Conservation (phyloP, 208 protist species). For the Novymonas esmeraldas region DNA sequence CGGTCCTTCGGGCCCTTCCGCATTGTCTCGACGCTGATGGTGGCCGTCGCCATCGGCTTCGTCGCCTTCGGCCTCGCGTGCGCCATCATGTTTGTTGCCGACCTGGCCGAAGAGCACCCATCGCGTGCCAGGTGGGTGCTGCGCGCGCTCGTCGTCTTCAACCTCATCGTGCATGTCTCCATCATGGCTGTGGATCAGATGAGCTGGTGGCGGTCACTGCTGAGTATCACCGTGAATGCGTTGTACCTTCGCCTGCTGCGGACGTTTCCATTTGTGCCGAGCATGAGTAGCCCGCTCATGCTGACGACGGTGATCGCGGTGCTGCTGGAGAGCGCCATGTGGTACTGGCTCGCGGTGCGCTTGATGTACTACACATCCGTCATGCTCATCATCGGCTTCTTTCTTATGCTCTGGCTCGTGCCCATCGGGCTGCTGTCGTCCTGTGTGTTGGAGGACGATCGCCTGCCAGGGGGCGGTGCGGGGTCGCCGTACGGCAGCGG, state of each 20-base stretch:
- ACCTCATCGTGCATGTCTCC: conserved; percentile 36
- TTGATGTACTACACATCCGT: conserved; percentile 33
- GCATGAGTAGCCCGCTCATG: conserved; percentile 32
- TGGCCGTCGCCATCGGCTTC: conserved; percentile 30
- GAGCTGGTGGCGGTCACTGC: conserved; percentile 50
- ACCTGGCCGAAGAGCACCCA: conserved; percentile 62
- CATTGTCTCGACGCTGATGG: conserved; percentile 52
- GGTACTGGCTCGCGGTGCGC: conserved; percentile 45
- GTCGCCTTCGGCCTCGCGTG: conserved; percentile 46
- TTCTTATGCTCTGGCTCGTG: conserved; percentile 64
- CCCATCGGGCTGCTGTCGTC: conserved; percentile 53
- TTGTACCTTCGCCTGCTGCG: conserved; percentile 49
- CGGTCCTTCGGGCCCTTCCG: conserved; percentile 50
- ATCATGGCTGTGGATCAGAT: conserved; percentile 57
- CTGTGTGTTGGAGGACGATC: conserved; percentile 48
- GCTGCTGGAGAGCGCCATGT: conserved; percentile 49
- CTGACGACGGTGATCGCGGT: conserved; percentile 25
- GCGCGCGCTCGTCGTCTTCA: conserved; percentile 36
- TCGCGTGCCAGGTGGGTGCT: conserved; percentile 39
- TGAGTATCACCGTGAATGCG: conserved; percentile 52
- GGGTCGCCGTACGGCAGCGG: conserved; percentile 2
- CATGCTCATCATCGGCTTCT: conserved; percentile 41
- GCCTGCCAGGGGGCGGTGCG: conserved; percentile 39
- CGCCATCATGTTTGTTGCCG: conserved; percentile 40
- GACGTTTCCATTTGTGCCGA: conserved; percentile 48